A percentile compares a stretch with the other conserved stretches of the same genome.
phyloP scores from a whole-genome alignment of 129 eudicot genomes.

The Daucus carota region DH1_v3.0 NC_030384.2:47433001-47433500 shows the following conservation, averaged over 20 bases:
- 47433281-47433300: slow-evolving; percentile 76
- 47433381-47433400: slow-evolving; percentile 42
- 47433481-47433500: slow-evolving; percentile 49
- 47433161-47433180: not conserved
- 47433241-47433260: slow-evolving; percentile 93
- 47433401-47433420: slow-evolving; percentile 55
- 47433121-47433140: not conserved
- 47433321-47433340: slow-evolving; percentile 69
- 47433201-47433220: slow-evolving; percentile 80
- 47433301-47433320: slow-evolving; percentile 61
- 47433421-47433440: slow-evolving; percentile 70
- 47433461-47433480: slow-evolving; percentile 59
- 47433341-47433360: slow-evolving; percentile 55
- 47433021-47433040: slow-evolving; percentile 58
- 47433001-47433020: slow-evolving; percentile 17
- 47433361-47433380: slow-evolving; percentile 68
- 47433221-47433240: slow-evolving; percentile 92
- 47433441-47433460: slow-evolving; percentile 80
- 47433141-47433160: not conserved
- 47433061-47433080: slow-evolving; percentile 73
- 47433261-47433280: slow-evolving; percentile 79
- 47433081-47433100: not conserved
- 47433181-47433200: not conserved
- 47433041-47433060: slow-evolving; percentile 83
- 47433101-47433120: not conserved